A percentile compares a stretch with the other conserved stretches of the same genome.
These are phyloP conservation scores for Ambrosia trifida DNA, from an alignment of 129 eudicot species.

Conservation along the genomic window DNA sequence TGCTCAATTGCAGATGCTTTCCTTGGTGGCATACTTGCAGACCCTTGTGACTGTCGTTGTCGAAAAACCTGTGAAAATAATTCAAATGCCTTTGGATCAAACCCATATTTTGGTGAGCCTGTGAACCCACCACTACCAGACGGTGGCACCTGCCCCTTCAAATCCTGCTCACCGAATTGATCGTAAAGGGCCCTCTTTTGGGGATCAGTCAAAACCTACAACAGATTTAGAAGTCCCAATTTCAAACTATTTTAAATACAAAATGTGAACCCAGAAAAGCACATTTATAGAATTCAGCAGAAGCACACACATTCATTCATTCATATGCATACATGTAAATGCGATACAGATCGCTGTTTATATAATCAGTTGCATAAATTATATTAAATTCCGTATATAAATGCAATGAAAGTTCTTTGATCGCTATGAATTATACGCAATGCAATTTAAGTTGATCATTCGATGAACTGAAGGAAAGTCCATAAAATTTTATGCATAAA, in stretches of 20 bases:
- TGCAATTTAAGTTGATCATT: too few relatives aligned
- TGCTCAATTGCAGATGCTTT: slow-evolving; percentile 63
- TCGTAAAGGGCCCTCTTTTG: slow-evolving; percentile 65
- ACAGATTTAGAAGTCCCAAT: background rate
- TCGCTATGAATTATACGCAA: too few relatives aligned
- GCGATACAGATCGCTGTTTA: too few relatives aligned
- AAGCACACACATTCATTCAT: too few relatives aligned
- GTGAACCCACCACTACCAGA: slow-evolving; percentile 52
- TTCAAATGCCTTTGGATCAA: slow-evolving; percentile 64
- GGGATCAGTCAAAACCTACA: slow-evolving; percentile 78
- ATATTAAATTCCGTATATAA: too few relatives aligned
- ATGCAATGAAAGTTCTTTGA: too few relatives aligned
- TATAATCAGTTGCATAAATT: too few relatives aligned
- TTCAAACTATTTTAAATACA: background rate
- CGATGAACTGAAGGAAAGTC: background rate
- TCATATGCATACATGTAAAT: too few relatives aligned
- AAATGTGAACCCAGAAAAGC: too few relatives aligned
- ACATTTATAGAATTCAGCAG: too few relatives aligned
- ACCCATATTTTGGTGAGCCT: slow-evolving; percentile 55
- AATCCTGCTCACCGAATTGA: slow-evolving; percentile 75
- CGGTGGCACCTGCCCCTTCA: slow-evolving; percentile 77
- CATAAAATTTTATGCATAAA: too few relatives aligned
- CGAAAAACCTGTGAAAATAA: slow-evolving; percentile 70
- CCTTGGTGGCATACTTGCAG: slow-evolving; percentile 52
- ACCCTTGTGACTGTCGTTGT: slow-evolving; percentile 44